These are phyloP conservation scores for Phialemoniopsis sp. DNA, from an alignment of 2,329 filamentous ascomycete genomes.

Conservation along the genomic window DNA sequence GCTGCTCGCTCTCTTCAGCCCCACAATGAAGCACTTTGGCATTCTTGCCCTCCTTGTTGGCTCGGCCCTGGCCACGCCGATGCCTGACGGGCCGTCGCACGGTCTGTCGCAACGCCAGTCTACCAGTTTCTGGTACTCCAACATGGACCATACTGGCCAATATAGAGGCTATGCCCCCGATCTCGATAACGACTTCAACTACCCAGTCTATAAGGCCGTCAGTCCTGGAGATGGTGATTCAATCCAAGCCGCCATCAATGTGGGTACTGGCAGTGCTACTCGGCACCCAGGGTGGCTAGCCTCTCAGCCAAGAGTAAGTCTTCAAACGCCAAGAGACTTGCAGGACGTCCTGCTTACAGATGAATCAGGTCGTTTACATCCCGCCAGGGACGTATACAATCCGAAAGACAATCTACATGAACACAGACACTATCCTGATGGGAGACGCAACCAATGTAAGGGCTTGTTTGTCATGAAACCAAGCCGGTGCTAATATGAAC, in stretches of 20 bases:
- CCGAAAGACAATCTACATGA: constrained; percentile 31
- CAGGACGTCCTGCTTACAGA: background rate
- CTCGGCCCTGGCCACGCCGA: too few relatives aligned
- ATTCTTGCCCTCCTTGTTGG: too few relatives aligned
- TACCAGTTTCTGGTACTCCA: constrained; percentile 11
- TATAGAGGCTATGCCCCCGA: constrained; percentile 34
- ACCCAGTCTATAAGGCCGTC: constrained; percentile 32
- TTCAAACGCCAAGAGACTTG: too few relatives aligned
- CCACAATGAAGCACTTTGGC: too few relatives aligned
- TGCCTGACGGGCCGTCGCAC: too few relatives aligned
- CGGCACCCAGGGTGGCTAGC: constrained; percentile 33
- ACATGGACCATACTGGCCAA: constrained; percentile 31
- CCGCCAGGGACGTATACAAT: constrained; percentile 36
- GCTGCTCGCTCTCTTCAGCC: too few relatives aligned
- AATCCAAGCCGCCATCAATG: constrained; percentile 33
- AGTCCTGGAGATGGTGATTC: constrained; percentile 26
- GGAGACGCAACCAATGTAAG: constrained; percentile 36
- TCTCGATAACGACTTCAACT: constrained; percentile 28
- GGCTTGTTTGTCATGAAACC: background rate
- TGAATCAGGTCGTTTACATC: constrained; percentile 32
- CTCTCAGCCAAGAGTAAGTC: constrained; percentile 30
- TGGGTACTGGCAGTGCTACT: constrained; percentile 22
- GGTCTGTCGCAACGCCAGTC: too few relatives aligned
- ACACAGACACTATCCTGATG: constrained; percentile 40
- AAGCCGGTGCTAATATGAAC: background rate